These are phyloP conservation scores for Leccinum griseonigrum DNA, from an alignment of 1,284 basidiomycete species.

Conservation along the genomic window DNA sequence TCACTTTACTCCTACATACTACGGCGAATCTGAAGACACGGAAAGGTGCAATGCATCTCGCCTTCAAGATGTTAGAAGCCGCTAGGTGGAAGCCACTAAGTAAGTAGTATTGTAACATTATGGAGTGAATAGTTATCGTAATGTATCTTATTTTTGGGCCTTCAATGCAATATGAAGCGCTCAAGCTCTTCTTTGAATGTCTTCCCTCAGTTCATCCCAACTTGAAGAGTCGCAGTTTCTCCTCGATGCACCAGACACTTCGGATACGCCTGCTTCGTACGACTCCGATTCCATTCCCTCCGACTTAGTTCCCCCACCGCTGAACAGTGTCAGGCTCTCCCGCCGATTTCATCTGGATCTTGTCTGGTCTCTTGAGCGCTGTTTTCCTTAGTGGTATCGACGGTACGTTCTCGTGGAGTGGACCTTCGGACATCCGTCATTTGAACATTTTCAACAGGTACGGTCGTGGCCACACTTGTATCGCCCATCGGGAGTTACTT, in stretches of 20 bases:
- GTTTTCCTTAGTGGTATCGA: constrained; percentile 82
- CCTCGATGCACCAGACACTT: not conserved
- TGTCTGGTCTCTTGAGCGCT: constrained; percentile 73
- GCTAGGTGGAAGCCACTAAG: no score
- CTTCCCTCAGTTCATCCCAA: not conserved
- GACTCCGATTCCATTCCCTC: constrained; percentile 2
- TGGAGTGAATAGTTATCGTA: no score
- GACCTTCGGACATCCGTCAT: not conserved
- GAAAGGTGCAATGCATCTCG: no score
- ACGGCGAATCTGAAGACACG: no score
- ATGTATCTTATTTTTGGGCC: no score
- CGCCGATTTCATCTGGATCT: constrained; percentile 61
- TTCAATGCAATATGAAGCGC: no score
- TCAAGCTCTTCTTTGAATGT: not conserved
- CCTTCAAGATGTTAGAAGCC: not conserved
- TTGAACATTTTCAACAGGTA: constrained; percentile 33
- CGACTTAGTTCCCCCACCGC: not conserved
- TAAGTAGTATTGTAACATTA: no score
- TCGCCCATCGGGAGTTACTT: constrained; percentile 80
- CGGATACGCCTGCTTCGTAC: constrained; percentile 3
- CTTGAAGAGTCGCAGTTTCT: not conserved
- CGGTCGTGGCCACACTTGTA: constrained; percentile 73
- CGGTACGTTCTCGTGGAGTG: constrained; percentile 39
- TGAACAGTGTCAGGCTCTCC: constrained; percentile 51
- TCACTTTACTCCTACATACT: no score